A percentile compares a stretch with the other conserved stretches of the same genome.
phyloP scores from a whole-genome alignment of 1,284 basidiomycete genomes.

The Rhodofomes roseus region DNA sequence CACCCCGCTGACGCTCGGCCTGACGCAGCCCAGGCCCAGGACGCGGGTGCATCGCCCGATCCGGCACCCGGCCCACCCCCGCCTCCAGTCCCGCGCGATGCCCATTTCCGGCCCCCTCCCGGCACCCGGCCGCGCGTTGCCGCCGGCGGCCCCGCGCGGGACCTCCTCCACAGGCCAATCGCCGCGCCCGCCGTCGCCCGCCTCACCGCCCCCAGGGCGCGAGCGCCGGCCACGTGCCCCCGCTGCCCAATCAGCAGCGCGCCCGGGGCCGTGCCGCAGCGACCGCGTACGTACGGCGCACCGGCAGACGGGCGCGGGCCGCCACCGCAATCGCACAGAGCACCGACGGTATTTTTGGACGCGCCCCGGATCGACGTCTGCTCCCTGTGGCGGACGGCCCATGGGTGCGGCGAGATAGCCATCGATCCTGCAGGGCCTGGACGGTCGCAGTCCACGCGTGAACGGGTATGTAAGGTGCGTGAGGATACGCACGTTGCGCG shows the following conservation, averaged over 20 bases:
- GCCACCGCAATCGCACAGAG: too few species aligned
- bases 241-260: neutral
- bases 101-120: neutral
- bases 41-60: neutral
- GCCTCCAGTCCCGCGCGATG: neutral
- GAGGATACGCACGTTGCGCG: too few species aligned
- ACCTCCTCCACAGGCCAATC: neutral
- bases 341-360: too few species aligned
- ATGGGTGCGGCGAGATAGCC: too few species aligned
- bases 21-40: neutral
- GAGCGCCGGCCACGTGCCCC: neutral
- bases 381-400: too few species aligned
- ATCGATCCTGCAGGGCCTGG: neutral
- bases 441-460: neutral
- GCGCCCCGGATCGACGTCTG: too few species aligned
- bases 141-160: neutral
- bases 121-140: neutral
- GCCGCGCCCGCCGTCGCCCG: neutral
- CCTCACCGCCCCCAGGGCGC: neutral
- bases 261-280: too few species aligned
- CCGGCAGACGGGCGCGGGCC: too few species aligned
- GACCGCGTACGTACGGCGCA: too few species aligned
- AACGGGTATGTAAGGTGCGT: too few species aligned
- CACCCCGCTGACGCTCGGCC: neutral
- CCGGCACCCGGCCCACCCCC: neutral